phyloP scores from a whole-genome alignment of 345 rosid genomes.

The Orychophragmus violaceus region DNA sequence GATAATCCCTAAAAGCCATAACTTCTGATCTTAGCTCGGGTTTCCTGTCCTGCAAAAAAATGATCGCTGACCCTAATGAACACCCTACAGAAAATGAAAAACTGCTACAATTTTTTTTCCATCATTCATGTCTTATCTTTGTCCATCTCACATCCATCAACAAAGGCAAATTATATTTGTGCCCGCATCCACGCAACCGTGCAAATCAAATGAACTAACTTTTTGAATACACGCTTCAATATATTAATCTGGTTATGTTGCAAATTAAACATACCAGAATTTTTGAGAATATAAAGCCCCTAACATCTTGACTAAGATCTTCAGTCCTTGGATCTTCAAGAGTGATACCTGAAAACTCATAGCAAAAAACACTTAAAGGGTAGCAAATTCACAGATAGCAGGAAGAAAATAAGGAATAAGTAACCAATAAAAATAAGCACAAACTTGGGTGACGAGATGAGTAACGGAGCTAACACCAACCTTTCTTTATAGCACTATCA shows the following conservation, averaged over 20 bases:
- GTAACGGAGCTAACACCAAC: conserved; percentile 32
- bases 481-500: conserved; percentile 88
- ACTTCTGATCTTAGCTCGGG: conserved; percentile 87
- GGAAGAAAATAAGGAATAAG: neutral
- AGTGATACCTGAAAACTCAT: conserved; percentile 74
- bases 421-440: neutral
- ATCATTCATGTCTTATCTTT: neutral
- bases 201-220: conserved; percentile 1
- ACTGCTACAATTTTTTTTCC: neutral
- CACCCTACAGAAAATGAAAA: conserved; percentile 11
- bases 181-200: neutral
- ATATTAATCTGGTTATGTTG: neutral
- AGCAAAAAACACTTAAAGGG: conserved; percentile 7
- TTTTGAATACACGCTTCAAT: neutral
- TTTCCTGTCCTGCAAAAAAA: conserved; percentile 64
- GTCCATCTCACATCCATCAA: conserved; percentile 1
- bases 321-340: conserved; percentile 96
- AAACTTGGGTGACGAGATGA: neutral
- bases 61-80: conserved; percentile 6
- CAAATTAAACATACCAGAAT: conserved; percentile 59
- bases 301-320: conserved; percentile 98
- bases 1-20: conserved; percentile 88
- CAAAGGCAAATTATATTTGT: neutral
- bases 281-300: conserved; percentile 97
- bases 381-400: conserved; percentile 4